Conservation (phyloP, 129 eudicot genomes). For the Tagetes erecta region DNA sequence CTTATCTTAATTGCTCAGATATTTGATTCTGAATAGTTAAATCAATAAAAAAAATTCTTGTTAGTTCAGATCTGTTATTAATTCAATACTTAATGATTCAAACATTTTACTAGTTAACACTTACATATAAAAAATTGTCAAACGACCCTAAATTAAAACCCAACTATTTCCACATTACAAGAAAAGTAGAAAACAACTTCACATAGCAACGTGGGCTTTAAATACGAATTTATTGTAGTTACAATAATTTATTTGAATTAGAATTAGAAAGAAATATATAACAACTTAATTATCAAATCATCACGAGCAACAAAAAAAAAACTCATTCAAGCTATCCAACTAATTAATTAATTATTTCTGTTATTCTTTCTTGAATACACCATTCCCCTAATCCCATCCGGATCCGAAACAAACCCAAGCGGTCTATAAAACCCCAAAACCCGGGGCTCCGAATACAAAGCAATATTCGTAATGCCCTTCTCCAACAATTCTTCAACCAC, state of each 20-base stretch:
- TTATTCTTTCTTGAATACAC: constrained; percentile 68
- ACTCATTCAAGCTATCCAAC: not conserved
- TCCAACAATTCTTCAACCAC: constrained; percentile 55
- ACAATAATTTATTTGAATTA: not conserved
- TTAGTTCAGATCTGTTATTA: too few relatives aligned
- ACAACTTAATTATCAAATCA: not conserved
- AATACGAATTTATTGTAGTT: too few relatives aligned
- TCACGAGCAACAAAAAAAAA: not conserved
- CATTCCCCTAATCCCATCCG: constrained; percentile 89
- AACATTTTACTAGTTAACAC: too few relatives aligned
- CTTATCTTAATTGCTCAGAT: too few relatives aligned
- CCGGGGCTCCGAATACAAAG: constrained; percentile 94
- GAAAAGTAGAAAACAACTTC: too few relatives aligned
- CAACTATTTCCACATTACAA: too few relatives aligned
- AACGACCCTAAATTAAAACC: too few relatives aligned
- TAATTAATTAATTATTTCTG: constrained; percentile 17
- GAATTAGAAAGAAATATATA: not conserved
- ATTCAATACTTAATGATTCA: too few relatives aligned
- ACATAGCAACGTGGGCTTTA: too few relatives aligned
- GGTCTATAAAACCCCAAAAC: constrained; percentile 82
- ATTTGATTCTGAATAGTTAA: too few relatives aligned
- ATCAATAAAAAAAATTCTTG: too few relatives aligned
- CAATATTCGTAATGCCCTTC: constrained; percentile 83
- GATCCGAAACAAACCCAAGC: constrained; percentile 80
- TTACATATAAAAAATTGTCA: too few relatives aligned